Evolutionary conservation across 2,329 filamentous ascomycete species (phyloP).

Genomic region (Calcarisporium arbuscula): DNA sequence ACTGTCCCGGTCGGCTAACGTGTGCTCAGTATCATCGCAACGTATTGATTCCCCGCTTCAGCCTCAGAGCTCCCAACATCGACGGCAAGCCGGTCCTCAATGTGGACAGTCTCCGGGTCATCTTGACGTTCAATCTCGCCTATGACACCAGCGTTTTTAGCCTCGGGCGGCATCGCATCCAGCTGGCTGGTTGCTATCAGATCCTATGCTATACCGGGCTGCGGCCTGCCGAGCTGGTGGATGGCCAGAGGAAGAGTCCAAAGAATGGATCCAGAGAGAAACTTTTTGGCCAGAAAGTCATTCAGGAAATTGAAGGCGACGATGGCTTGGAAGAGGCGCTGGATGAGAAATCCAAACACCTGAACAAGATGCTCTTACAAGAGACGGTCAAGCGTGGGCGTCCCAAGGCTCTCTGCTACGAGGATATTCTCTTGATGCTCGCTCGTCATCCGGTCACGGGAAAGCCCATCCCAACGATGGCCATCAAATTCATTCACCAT

Average conservation of each 20-base stretch:
- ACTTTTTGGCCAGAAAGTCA: conserved; percentile 18
- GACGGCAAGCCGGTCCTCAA: conserved; percentile 18
- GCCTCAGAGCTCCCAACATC: conserved; percentile 15
- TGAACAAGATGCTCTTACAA: conserved; percentile 14
- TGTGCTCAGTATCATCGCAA: conserved; percentile 15
- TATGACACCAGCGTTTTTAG: conserved; percentile 20
- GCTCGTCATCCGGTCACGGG: conserved; percentile 17
- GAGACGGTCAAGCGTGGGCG: conserved; percentile 9
- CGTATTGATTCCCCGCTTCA: conserved; percentile 16
- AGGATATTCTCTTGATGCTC: conserved; percentile 24
- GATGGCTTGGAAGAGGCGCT: conserved; percentile 8
- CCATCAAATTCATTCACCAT: conserved; percentile 23
- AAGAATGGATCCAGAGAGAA: conserved; percentile 18
- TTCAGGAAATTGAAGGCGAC: conserved; percentile 6
- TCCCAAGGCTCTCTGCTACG: conserved; percentile 22
- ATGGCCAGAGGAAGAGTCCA: conserved; percentile 18
- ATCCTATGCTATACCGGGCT: conserved; percentile 20
- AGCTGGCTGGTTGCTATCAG: conserved; percentile 19
- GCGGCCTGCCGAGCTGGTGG: conserved; percentile 21
- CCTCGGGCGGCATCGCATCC: conserved; percentile 15
- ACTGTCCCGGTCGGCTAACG: conserved; percentile 5
- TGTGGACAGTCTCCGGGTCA: conserved; percentile 12
- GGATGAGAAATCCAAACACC: conserved; percentile 16
- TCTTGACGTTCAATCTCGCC: conserved; percentile 22
- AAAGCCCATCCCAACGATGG: conserved; percentile 16